Base-by-base conservation (phyloP, 495 filamentous ascomycete genomes). In the Margaritispora aquatica region DNA sequence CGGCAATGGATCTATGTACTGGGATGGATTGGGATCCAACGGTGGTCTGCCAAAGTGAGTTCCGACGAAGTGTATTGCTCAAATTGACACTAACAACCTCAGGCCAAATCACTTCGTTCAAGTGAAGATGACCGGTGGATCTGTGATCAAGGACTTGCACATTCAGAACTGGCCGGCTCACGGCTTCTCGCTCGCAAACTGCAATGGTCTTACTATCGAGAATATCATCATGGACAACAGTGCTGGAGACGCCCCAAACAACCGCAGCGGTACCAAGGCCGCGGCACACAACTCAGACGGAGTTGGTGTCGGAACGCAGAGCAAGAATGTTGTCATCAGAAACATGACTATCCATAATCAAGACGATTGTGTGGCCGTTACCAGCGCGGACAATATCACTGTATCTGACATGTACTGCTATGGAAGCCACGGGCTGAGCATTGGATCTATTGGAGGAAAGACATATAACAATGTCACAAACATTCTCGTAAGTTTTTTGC, bases 21-120 rank as follows among this genome's bases (percentile, higher is more conserved):
- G 77, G 77, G 77, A 79, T 55, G 77, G 77, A 10, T 55, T 74
- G 46, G 77, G 77, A n/a, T 73, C 70, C 15, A 78, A 78, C 56
- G 74, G 74, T n/a, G 75, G 75, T 17, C 58, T 67, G 26, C 64
- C 67, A 31, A 77, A 77, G 72, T 66, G 55, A 50, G 57, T 49
- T 23, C 36, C 26, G 8, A 19, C 27, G 66, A 44, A 27, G 52
- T 5, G 20, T 8, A 54, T 44, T 2, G 41, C 21, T 31, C 26
- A 15, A 22, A 23, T 44, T 24, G 20, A 19, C 22, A 55, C 47
- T 62, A 57, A 58, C 26, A 62, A 19, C 46, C 17, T 9, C 21
- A 66, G 64, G 29, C 77, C 77, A 1, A 68, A 80, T 58, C 73
- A 76, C 66, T 79, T 80, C 66, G 72, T 78, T 61, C 70, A 72